Base-by-base conservation (phyloP, 495 filamentous ascomycete species). In the Daldinia loculata region DNA sequence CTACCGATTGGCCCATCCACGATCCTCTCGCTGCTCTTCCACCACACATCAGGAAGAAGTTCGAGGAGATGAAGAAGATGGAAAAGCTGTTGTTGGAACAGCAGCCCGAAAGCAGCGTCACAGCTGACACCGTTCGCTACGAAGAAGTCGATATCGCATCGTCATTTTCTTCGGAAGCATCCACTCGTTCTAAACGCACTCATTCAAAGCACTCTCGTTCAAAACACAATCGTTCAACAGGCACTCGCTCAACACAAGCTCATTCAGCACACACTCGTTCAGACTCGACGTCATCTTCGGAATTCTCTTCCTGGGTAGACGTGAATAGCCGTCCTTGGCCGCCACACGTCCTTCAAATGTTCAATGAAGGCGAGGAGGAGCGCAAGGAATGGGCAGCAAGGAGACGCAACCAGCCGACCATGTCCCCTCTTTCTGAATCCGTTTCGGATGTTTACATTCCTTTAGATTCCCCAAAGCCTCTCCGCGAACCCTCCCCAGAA, bases 251-350 rank as follows among this genome's bases (percentile, higher is more conserved):
- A 6, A 29, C 3, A 6, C 27, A 29, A 1, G 0, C 38, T 41
- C 38, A 2, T 43, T 19, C 41, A 19, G 4, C 41, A n/a, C 41
- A n/a, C 3, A 0, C 41, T 22, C 41, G n/a, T 48, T 22, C 41
- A 48, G 19, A 53, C 8, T 53, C 50, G 7, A 30, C 24, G 12
- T 48, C 9, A 24, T 60, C 43, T 39, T 29, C 38, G 5, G 67
- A 61, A 7, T 41, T 53, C 6, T 70, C 67, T 8, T 50, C 56
- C 29, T 70, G 67, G 67, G 56, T 70, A 22, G 19, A 56, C 8
- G 8, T 70, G 14, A 26, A 60, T 7, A 56, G 45, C 14, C 22
- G 3, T 24, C 67, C 67, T 24, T 70, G 67, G 67, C 43, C 60
- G 6, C 43, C 59, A 4, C 7, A 52, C 26, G 4, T 70, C 36